A percentile compares a stretch with the other conserved stretches of the same genome.
phyloP scores from a whole-genome alignment of 768 basidiomycete genomes.

The Psilocybe azurescens region DNA sequence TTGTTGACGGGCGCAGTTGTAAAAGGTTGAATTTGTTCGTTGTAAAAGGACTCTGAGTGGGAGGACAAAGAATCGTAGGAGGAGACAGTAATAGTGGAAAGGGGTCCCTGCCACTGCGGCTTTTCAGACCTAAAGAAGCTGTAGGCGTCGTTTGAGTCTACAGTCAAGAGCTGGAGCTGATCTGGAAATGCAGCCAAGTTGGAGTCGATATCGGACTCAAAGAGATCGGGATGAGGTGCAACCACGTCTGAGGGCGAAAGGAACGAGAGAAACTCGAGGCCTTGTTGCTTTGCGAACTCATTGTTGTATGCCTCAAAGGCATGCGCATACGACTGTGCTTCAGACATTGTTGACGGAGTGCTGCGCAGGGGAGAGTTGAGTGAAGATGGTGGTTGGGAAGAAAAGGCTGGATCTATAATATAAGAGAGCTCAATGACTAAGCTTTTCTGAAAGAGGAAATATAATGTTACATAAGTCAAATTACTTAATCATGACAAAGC shows the following conservation, averaged over 20 bases:
- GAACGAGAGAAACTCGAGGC: slow-evolving; percentile 73
- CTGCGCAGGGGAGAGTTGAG: slow-evolving; percentile 32
- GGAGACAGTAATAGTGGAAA: slow-evolving; percentile 79
- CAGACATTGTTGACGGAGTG: slow-evolving; percentile 38
- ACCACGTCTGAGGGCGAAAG: slow-evolving; percentile 71
- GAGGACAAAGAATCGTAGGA: slow-evolving; percentile 75
- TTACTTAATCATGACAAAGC: no score
- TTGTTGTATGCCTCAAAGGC: slow-evolving; percentile 38
- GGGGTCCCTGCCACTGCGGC: slow-evolving; percentile 64
- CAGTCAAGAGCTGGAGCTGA: slow-evolving; percentile 65
- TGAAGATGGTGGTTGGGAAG: slow-evolving; percentile 37
- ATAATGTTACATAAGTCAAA: no score
- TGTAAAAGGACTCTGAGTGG: slow-evolving; percentile 74
- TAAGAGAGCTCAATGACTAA: no score
- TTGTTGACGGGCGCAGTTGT: slow-evolving; percentile 31
- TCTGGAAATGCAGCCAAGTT: slow-evolving; percentile 72
- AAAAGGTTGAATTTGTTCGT: slow-evolving; percentile 58
- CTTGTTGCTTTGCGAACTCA: slow-evolving; percentile 44
- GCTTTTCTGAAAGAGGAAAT: no score
- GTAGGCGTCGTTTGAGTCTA: slow-evolving; percentile 70
- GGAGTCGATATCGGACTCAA: slow-evolving; percentile 82
- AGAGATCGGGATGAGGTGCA: slow-evolving; percentile 81
- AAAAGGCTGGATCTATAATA: slow-evolving; percentile 28
- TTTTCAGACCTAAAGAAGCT: slow-evolving; percentile 66
- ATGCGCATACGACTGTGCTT: slow-evolving; percentile 35